These are phyloP conservation scores for Phalaenopsis equestris DNA, from an alignment of 106 monocot genomes.

Conservation along the genomic window DNA sequence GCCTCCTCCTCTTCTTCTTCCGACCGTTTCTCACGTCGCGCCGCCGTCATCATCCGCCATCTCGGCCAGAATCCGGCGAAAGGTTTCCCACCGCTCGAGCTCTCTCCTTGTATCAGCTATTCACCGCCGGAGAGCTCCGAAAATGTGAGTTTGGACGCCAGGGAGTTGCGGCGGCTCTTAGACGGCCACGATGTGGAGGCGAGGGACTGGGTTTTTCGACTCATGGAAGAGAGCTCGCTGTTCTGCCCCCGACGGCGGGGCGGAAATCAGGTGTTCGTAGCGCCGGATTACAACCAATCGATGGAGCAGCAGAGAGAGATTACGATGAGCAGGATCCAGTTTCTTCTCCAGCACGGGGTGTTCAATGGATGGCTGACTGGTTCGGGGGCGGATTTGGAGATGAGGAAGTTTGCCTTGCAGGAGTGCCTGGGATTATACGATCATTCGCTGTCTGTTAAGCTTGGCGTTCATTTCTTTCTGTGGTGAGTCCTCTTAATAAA, in stretches of 20 bases:
- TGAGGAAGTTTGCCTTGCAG: conserved; percentile 56
- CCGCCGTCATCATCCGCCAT: conserved; percentile 12
- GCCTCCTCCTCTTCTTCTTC: not conserved
- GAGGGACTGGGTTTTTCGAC: conserved; percentile 54
- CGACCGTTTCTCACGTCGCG: conserved; percentile 5
- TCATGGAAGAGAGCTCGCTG: conserved; percentile 68
- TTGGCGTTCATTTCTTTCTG: conserved; percentile 84
- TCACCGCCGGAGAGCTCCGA: conserved; percentile 10
- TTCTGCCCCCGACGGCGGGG: conserved; percentile 39
- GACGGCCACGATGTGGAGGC: conserved; percentile 63
- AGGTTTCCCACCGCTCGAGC: not conserved
- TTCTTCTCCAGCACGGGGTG: conserved; percentile 34
- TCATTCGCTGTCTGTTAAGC: conserved; percentile 76
- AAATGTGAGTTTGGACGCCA: conserved; percentile 9
- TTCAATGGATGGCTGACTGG: conserved; percentile 77
- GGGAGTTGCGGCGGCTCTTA: conserved; percentile 41
- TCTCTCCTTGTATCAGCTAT: conserved; percentile 10
- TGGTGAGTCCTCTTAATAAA: conserved; percentile 34
- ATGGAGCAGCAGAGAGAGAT: conserved; percentile 89
- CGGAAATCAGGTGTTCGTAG: conserved; percentile 35
- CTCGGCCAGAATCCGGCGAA: not conserved
- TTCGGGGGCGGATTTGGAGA: conserved; percentile 26
- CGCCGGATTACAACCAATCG: conserved; percentile 70
- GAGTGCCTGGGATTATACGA: conserved; percentile 63
- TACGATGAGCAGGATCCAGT: conserved; percentile 69